Evolutionary conservation across 75 land plant genomes (phyloP).

Genomic region (Pinus albicaulis): DNA sequence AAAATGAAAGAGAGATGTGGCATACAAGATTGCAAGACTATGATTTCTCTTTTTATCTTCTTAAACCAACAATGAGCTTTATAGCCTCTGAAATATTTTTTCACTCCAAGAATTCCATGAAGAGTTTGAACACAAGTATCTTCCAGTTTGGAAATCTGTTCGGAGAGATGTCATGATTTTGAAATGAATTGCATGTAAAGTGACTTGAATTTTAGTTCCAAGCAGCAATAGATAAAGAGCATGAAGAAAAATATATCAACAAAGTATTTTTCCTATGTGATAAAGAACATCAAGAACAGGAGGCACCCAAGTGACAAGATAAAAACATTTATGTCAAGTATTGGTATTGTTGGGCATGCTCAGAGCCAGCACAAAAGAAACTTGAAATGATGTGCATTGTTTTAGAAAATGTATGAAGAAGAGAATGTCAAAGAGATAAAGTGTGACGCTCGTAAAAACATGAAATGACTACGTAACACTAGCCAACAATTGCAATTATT

Average conservation of each 20-base stretch:
- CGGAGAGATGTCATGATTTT: background rate
- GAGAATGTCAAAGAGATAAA: background rate
- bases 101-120: slow-evolving; percentile 61
- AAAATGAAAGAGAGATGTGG: background rate
- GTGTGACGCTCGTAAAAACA: background rate
- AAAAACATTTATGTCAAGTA: background rate
- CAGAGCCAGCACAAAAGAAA: background rate
- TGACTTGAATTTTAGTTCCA: background rate
- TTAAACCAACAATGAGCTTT: slow-evolving; percentile 44
- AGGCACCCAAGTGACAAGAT: background rate
- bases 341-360: background rate
- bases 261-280: too few species aligned
- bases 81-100: slow-evolving; percentile 64
- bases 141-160: slow-evolving; percentile 76
- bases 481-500: background rate
- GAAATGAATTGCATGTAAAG: background rate
- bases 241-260: background rate
- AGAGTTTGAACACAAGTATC: slow-evolving; percentile 48
- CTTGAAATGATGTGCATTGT: background rate
- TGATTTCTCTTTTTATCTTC: slow-evolving; percentile 44
- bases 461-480: background rate
- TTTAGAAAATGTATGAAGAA: background rate
- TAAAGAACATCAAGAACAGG: background rate
- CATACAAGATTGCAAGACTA: slow-evolving; percentile 80
- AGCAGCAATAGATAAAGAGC: background rate